Evolutionary conservation across 78 protist species (phyloP).

Genomic region (Diacronema lutheri): DNA sequence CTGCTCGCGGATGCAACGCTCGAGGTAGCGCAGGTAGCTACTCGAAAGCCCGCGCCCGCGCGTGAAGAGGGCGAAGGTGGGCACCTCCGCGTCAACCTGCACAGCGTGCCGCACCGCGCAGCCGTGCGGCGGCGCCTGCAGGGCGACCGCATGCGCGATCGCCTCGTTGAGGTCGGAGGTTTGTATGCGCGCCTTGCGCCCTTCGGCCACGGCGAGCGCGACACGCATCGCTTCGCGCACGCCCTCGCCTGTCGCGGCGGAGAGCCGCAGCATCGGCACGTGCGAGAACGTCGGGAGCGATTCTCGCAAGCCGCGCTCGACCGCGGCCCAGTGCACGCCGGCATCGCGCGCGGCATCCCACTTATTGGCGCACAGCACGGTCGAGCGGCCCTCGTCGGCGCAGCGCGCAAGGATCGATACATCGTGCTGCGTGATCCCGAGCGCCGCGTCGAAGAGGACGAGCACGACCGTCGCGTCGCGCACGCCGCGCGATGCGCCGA

Average conservation of each 20-base stretch:
- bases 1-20: neutral
- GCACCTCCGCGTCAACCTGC: neutral
- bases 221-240: neutral
- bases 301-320: neutral
- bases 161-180: neutral
- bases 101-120: neutral
- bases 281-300: neutral
- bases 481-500: neutral
- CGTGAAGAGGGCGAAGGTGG: neutral
- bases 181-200: neutral
- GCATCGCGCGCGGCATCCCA: slow-evolving; percentile 24
- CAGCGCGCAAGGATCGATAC: neutral
- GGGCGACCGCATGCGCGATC: neutral
- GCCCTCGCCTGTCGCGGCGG: neutral
- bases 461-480: slow-evolving; percentile 47
- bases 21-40: neutral
- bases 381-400: slow-evolving; percentile 9
- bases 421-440: slow-evolving; percentile 53
- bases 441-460: slow-evolving; percentile 54
- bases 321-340: neutral
- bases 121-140: neutral
- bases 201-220: neutral
- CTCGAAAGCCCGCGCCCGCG: neutral
- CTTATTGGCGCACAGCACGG: slow-evolving; percentile 57
- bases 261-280: neutral